These are phyloP conservation scores for Amphibolis antarctica DNA, from an alignment of 106 monocot genomes.

Conservation along the genomic window DNA sequence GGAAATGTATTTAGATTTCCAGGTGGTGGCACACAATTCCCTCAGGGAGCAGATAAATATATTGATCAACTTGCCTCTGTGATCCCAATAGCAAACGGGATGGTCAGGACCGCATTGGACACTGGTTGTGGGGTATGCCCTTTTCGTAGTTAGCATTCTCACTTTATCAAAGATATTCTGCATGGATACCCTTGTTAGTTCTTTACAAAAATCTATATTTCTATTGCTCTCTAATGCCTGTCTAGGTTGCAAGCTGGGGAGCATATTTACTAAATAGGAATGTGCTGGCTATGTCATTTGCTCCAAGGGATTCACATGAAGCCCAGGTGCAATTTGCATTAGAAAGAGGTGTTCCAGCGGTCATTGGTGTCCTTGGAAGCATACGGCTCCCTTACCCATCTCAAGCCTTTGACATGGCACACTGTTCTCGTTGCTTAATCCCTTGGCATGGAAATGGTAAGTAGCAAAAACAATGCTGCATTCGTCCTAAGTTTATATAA, in stretches of 20 bases:
- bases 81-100: constrained; percentile 24
- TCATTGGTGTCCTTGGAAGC: constrained; percentile 27
- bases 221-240: neutral
- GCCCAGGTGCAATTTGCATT: constrained; percentile 30
- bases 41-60: constrained; percentile 31
- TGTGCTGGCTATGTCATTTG: constrained; percentile 31
- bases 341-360: constrained; percentile 30
- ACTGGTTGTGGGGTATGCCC: constrained; percentile 30
- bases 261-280: constrained; percentile 26
- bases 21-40: constrained; percentile 30
- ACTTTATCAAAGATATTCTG: neutral
- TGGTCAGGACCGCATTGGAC: constrained; percentile 26
- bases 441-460: constrained; percentile 27
- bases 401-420: constrained; percentile 29
- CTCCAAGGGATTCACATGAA: constrained; percentile 32
- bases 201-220: neutral
- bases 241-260: constrained; percentile 31
- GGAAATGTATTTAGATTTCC: constrained; percentile 32
- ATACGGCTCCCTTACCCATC: constrained; percentile 27
- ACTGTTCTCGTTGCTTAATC: constrained; percentile 30
- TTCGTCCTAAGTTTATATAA: too few species aligned
- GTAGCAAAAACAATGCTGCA: neutral
- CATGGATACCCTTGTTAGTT: neutral
- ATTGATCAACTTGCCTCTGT: constrained; percentile 35
- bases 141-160: neutral